Evolutionary conservation across 176 grass and related monocot species (phyloP).

Genomic region (Carex myosuroides): DNA sequence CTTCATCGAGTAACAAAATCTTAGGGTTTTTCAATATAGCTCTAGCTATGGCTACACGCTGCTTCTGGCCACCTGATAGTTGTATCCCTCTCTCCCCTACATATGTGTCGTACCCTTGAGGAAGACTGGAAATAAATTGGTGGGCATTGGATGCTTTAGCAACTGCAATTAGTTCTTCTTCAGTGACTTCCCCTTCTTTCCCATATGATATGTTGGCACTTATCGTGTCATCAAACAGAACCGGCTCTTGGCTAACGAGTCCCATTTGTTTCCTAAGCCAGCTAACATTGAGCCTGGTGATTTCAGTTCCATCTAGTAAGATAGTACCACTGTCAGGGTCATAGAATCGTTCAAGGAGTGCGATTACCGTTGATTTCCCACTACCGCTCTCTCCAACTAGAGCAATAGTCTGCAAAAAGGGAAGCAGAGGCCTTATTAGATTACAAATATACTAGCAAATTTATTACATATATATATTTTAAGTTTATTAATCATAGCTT

Average conservation of each 20-base stretch:
- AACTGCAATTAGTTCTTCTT: slow-evolving; percentile 31
- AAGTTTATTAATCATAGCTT: background rate
- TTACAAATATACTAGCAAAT: background rate
- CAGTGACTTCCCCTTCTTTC: slow-evolving; percentile 29
- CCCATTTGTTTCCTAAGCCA: slow-evolving; percentile 44
- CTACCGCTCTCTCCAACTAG: slow-evolving; percentile 45
- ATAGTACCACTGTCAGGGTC: slow-evolving; percentile 35
- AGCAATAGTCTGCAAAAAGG: slow-evolving; percentile 30
- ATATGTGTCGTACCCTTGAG: slow-evolving; percentile 27
- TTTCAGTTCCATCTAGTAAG: slow-evolving; percentile 37
- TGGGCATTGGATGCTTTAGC: slow-evolving; percentile 39
- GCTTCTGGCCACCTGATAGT: slow-evolving; percentile 51
- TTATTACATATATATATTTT: background rate
- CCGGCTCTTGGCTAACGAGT: slow-evolving; percentile 45
- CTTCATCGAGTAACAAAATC: slow-evolving; percentile 59
- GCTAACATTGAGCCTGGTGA: slow-evolving; percentile 27
- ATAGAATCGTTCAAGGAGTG: slow-evolving; percentile 45
- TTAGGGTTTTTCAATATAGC: slow-evolving; percentile 48
- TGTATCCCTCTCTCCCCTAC: slow-evolving; percentile 45
- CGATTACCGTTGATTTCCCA: slow-evolving; percentile 39
- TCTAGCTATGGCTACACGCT: slow-evolving; percentile 50
- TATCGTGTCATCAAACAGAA: slow-evolving; percentile 41
- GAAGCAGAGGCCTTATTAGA: background rate
- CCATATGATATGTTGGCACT: slow-evolving; percentile 43
- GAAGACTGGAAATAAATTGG: slow-evolving; percentile 47